A percentile compares a stretch with the other conserved stretches of the same genome.
Conservation (phyloP, 2,329 filamentous ascomycete species). For the Daldinia sp. region DNA sequence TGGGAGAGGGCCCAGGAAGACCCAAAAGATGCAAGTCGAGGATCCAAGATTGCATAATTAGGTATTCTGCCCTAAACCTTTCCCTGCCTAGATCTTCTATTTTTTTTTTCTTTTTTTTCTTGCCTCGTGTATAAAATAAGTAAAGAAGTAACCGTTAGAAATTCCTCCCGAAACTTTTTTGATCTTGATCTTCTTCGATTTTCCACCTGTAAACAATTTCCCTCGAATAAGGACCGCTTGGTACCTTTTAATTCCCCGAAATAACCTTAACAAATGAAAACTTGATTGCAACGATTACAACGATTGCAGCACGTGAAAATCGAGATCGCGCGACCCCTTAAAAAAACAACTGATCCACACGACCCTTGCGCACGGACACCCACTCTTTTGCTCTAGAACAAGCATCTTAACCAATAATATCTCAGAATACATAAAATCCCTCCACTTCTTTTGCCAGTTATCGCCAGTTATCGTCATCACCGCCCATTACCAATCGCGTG, state of each 20-base stretch:
- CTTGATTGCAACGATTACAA: too few relatives aligned
- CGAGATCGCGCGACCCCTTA: conserved; percentile 8
- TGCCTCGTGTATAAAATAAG: background rate
- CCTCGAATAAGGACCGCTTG: background rate
- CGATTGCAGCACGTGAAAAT: background rate
- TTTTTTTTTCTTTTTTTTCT: too few relatives aligned
- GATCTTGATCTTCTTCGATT: too few relatives aligned
- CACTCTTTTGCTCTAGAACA: background rate
- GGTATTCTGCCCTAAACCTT: background rate
- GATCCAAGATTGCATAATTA: background rate
- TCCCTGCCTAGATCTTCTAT: background rate
- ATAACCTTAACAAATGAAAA: conserved; percentile 5
- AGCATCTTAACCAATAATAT: background rate
- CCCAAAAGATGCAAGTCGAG: background rate
- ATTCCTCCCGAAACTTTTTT: background rate
- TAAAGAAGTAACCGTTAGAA: too few relatives aligned
- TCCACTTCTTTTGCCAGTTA: conserved; percentile 15
- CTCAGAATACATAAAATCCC: background rate
- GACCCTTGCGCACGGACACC: conserved; percentile 3
- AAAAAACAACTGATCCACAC: background rate
- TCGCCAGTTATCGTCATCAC: conserved; percentile 33
- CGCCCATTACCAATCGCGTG: conserved; percentile 34
- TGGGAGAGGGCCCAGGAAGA: background rate
- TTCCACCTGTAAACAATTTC: background rate
- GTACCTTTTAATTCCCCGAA: background rate